phyloP scores from a whole-genome alignment of 1,284 basidiomycete species.

The Ceratobasidium sp. region DNA sequence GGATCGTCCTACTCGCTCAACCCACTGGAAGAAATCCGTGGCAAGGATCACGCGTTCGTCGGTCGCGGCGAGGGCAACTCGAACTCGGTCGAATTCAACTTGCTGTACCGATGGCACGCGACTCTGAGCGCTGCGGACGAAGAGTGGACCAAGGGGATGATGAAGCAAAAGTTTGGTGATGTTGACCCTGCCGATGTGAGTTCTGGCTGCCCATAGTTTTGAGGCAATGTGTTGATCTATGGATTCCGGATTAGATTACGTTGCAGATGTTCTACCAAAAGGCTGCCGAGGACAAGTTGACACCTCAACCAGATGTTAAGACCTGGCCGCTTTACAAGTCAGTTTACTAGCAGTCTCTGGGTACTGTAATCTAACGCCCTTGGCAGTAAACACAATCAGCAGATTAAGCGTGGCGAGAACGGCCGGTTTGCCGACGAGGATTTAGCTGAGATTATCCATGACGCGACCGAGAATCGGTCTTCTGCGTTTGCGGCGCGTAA shows the following conservation, averaged over 20 bases:
- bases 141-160: slow-evolving; percentile 41
- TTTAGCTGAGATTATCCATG: slow-evolving; percentile 68
- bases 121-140: slow-evolving; percentile 44
- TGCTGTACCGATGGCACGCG: slow-evolving; percentile 55
- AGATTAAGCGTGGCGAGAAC: slow-evolving; percentile 8
- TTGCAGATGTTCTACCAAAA: neutral
- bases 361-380: neutral
- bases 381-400: neutral
- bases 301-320: neutral
- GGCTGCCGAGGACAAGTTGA: neutral
- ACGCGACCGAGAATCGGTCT: slow-evolving; percentile 69
- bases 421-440: slow-evolving; percentile 68
- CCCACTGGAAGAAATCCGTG: slow-evolving; percentile 59
- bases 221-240: neutral
- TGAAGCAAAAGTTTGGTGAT: slow-evolving; percentile 10
- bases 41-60: slow-evolving; percentile 55
- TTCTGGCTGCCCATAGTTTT: neutral
- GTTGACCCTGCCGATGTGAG: neutral
- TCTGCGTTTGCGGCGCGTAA: slow-evolving; percentile 78
- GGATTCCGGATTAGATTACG: slow-evolving; percentile 8
- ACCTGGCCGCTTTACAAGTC: slow-evolving; percentile 14
- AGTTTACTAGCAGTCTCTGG: neutral
- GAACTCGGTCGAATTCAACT: slow-evolving; percentile 69
- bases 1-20: slow-evolving; percentile 66
- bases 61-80: slow-evolving; percentile 74